Percentiles rank a stretch among this genome's conserved stretches.
These are phyloP conservation scores for Hymenoscyphus fructigenus DNA, from an alignment of 2,329 filamentous ascomycete species.

Conservation along the genomic window DNA sequence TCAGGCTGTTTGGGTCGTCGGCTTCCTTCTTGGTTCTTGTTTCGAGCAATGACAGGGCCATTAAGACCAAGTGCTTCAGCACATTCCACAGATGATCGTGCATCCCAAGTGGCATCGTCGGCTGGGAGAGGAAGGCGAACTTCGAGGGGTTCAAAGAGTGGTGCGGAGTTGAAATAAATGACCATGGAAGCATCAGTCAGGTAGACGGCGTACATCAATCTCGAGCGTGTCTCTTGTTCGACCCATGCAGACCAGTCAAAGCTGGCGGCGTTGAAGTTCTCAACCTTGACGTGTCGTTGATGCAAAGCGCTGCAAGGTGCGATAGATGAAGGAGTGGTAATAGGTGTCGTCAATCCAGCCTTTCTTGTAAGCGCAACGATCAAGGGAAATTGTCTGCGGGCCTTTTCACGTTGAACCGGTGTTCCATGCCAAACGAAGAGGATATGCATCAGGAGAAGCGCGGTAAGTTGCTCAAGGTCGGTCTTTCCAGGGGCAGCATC, in stretches of 20 bases:
- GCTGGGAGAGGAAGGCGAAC: constrained; percentile 67
- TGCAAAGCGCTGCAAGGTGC: constrained; percentile 60
- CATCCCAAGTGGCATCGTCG: constrained; percentile 75
- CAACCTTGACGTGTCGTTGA: constrained; percentile 49
- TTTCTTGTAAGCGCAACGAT: constrained; percentile 58
- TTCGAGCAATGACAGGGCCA: constrained; percentile 54
- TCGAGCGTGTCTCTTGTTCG: constrained; percentile 67
- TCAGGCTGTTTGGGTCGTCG: constrained; percentile 63
- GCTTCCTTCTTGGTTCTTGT: constrained; percentile 60
- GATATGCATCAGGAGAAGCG: constrained; percentile 60
- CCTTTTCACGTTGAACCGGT: constrained; percentile 61
- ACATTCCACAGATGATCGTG: constrained; percentile 56
- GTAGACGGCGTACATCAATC: constrained; percentile 64
- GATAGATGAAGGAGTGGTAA: constrained; percentile 37
- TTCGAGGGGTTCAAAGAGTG: constrained; percentile 63
- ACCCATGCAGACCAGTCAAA: constrained; percentile 70
- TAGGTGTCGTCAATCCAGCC: constrained; percentile 54
- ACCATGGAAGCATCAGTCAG: constrained; percentile 63
- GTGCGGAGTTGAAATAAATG: constrained; percentile 69
- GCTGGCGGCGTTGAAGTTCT: constrained; percentile 47
- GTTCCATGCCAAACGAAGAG: constrained; percentile 71
- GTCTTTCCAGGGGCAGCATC: constrained; percentile 38
- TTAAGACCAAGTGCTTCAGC: constrained; percentile 64
- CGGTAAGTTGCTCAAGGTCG: constrained; percentile 67
- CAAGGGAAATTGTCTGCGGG: constrained; percentile 57